These are phyloP conservation scores for Cladosporium velox DNA, from an alignment of 2,329 filamentous ascomycete genomes.

Conservation along the genomic window DNA sequence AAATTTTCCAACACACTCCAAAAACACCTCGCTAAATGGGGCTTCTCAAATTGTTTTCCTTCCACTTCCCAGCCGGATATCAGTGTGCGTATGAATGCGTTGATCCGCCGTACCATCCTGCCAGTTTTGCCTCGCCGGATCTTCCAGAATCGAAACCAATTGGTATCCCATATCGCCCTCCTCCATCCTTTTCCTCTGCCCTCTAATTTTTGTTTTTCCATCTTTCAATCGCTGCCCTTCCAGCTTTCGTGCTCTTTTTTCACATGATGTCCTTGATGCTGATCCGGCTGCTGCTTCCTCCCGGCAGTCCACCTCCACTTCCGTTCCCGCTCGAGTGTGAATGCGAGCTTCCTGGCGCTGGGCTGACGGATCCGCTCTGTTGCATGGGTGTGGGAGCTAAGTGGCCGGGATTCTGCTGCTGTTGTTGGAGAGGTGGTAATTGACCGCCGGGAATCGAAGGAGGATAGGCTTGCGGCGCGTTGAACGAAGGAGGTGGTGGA, in stretches of 20 bases:
- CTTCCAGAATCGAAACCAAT: background rate
- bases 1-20: background rate
- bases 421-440: background rate
- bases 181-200: background rate
- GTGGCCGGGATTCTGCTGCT: conserved; percentile 8
- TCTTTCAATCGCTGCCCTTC: background rate
- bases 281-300: conserved; percentile 29
- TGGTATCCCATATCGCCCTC: background rate
- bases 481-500: conserved; percentile 27
- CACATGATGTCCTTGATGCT: conserved; percentile 43
- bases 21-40: conserved; percentile 13
- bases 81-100: background rate
- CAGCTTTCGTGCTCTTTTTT: conserved; percentile 9
- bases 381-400: background rate
- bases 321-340: conserved; percentile 23
- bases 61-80: background rate
- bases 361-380: conserved; percentile 8
- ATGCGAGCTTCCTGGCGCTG: conserved; percentile 10
- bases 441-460: conserved; percentile 18
- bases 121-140: background rate
- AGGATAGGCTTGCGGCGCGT: conserved; percentile 22
- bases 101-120: background rate
- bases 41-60: background rate
- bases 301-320: conserved; percentile 26
- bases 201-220: background rate